A percentile compares a stretch with the other conserved stretches of the same genome.
Conservation (phyloP, 2,329 filamentous ascomycete species). For the Byssoonygena ceratinophila region DNA sequence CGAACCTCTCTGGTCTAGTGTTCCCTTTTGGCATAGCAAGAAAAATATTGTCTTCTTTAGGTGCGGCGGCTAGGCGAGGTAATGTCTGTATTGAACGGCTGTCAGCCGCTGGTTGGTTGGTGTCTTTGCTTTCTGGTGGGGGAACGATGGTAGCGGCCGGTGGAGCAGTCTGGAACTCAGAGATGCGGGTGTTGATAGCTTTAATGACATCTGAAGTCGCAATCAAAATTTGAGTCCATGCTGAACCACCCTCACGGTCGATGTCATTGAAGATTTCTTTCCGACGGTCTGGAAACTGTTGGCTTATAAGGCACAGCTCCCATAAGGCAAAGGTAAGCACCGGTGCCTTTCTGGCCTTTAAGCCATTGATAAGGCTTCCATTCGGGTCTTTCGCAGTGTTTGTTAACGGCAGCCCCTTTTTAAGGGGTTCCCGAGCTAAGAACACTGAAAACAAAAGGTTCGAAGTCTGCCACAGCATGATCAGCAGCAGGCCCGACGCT, state of each 20-base stretch:
- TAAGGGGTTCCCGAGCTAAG: conserved; percentile 68
- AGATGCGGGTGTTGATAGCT: conserved; percentile 56
- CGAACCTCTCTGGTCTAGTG: conserved; percentile 30
- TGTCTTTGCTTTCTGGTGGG: conserved; percentile 34
- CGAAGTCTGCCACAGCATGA: conserved; percentile 63
- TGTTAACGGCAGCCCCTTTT: conserved; percentile 74
- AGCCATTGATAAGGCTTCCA: conserved; percentile 70
- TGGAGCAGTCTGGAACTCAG: conserved; percentile 44
- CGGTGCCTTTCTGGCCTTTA: conserved; percentile 71
- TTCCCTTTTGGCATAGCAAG: conserved; percentile 31
- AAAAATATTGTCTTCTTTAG: conserved; percentile 41
- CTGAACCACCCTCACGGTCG: conserved; percentile 65
- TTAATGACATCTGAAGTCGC: conserved; percentile 61
- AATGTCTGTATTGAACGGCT: conserved; percentile 35
- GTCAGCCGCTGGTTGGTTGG: conserved; percentile 20
- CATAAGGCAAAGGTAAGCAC: conserved; percentile 78
- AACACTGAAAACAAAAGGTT: conserved; percentile 72
- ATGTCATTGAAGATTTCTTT: conserved; percentile 79
- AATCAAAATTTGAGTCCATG: conserved; percentile 68
- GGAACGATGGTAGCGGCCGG: conserved; percentile 22
- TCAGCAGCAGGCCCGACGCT: conserved; percentile 55
- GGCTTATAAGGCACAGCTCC: conserved; percentile 74
- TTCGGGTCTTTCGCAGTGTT: conserved; percentile 82
- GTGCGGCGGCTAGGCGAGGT: conserved; percentile 41
- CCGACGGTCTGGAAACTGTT: conserved; percentile 61